These are phyloP conservation scores for Phytopythium boreale DNA, from an alignment of 352 stramenopile genomes.

Conservation along the genomic window DNA sequence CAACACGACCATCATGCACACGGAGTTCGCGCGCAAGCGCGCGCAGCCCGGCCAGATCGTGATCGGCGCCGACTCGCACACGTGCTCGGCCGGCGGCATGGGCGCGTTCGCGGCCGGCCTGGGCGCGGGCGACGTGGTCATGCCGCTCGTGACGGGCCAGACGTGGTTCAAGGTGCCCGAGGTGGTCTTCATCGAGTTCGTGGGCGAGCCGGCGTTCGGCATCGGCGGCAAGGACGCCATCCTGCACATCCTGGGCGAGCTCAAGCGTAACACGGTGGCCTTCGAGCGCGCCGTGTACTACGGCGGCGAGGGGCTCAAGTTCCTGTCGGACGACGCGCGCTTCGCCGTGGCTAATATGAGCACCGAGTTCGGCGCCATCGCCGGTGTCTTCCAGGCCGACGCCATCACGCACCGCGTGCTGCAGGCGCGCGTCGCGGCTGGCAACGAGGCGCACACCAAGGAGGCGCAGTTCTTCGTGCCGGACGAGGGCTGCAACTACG, in stretches of 20 bases:
- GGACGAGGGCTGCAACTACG: constrained; percentile 67
- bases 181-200: constrained; percentile 77
- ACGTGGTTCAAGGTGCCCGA: constrained; percentile 86
- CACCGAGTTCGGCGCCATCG: constrained; percentile 80
- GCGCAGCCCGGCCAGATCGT: constrained; percentile 81
- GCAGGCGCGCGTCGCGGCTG: constrained; percentile 10
- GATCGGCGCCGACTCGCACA: constrained; percentile 78
- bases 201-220: constrained; percentile 56
- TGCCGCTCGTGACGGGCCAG: constrained; percentile 79
- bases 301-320: constrained; percentile 52
- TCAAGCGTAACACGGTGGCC: constrained; percentile 83
- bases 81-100: constrained; percentile 75
- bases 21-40: constrained; percentile 76
- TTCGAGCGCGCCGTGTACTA: constrained; percentile 83
- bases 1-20: constrained; percentile 89
- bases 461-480: constrained; percentile 72
- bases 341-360: constrained; percentile 86
- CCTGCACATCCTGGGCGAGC: constrained; percentile 67
- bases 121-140: constrained; percentile 75
- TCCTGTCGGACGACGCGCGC: constrained; percentile 72
- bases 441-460: constrained; percentile 54
- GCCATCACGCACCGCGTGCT: constrained; percentile 68
- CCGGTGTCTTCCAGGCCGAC: constrained; percentile 77
- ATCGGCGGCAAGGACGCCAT: constrained; percentile 85
- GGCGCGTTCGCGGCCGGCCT: constrained; percentile 70